A percentile compares a stretch with the other conserved stretches of the same genome.
phyloP scores from a whole-genome alignment of 495 filamentous ascomycete genomes.

The Staphylotrichum longicolle region DNA sequence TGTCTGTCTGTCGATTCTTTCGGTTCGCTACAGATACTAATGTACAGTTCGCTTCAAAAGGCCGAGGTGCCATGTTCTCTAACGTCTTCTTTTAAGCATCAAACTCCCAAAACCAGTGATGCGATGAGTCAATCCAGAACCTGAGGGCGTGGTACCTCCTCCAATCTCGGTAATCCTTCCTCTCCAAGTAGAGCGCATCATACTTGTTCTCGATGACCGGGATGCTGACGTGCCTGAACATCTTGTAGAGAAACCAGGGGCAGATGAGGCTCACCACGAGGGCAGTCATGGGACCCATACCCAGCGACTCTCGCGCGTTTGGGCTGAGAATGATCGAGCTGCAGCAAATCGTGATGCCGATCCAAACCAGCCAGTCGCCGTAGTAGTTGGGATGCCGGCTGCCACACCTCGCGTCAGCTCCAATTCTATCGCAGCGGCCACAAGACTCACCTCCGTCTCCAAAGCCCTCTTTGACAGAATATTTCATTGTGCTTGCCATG shows the following conservation, averaged over 20 bases:
- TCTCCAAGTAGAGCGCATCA: constrained; percentile 20
- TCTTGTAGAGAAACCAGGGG: constrained; percentile 58
- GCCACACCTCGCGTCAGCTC: background rate
- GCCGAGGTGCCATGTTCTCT: no score
- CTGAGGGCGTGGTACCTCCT: constrained; percentile 37
- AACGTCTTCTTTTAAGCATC: no score
- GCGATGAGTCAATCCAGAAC: constrained; percentile 1
- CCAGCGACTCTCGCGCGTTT: constrained; percentile 47
- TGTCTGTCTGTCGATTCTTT: no score
- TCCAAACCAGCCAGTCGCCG: constrained; percentile 64
- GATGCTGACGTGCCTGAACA: constrained; percentile 47
- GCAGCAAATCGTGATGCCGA: constrained; percentile 54
- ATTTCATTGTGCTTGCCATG: constrained; percentile 60
- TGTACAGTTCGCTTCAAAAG: no score
- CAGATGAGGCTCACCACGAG: constrained; percentile 49
- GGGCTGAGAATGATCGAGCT: constrained; percentile 48
- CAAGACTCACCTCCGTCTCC: constrained; percentile 45
- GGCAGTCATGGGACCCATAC: constrained; percentile 46
- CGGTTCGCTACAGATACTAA: no score
- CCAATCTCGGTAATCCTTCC: constrained; percentile 63
- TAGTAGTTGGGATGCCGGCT: constrained; percentile 67
- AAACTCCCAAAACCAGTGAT: no score
- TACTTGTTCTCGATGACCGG: constrained; percentile 65
- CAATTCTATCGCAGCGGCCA: background rate
- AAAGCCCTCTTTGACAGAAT: constrained; percentile 59